Evolutionary conservation across 1,284 basidiomycete genomes (phyloP).

Genomic region (Sporisorium iseilematis-ciliati): DNA sequence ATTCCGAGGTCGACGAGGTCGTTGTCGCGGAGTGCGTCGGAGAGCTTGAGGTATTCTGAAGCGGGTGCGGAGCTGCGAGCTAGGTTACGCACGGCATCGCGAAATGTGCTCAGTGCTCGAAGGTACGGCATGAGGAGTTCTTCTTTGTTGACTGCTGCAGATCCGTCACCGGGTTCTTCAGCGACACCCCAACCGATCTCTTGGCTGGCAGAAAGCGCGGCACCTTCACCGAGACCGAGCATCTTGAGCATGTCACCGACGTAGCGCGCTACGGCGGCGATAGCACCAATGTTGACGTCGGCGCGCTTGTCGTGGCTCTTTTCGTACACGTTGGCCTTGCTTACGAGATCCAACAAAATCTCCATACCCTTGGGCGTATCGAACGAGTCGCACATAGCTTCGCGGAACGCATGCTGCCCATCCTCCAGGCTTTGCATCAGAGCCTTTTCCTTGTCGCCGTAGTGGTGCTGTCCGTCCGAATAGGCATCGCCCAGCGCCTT

Average conservation of each 20-base stretch:
- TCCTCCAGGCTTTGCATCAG: conserved; percentile 76
- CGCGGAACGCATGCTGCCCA: conserved; percentile 83
- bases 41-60: conserved; percentile 63
- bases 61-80: conserved; percentile 75
- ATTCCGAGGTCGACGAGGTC: conserved; percentile 94
- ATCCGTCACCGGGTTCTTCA: conserved; percentile 36
- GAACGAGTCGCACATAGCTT: conserved; percentile 96
- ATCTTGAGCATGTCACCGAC: conserved; percentile 89
- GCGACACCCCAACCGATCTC: conserved; percentile 65
- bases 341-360: conserved; percentile 84
- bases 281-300: conserved; percentile 77
- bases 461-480: conserved; percentile 72
- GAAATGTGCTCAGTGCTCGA: conserved; percentile 85
- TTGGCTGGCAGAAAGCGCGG: conserved; percentile 29
- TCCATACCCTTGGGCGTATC: conserved; percentile 89
- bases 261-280: conserved; percentile 85
- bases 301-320: conserved; percentile 63
- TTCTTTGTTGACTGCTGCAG: conserved; percentile 76
- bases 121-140: conserved; percentile 90
- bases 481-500: conserved; percentile 69
- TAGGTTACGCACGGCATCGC: conserved; percentile 85
- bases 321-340: conserved; percentile 90
- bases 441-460: conserved; percentile 60
- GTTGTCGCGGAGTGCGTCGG: conserved; percentile 86
- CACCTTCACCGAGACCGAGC: conserved; percentile 91